phyloP scores from a whole-genome alignment of 768 basidiomycete species.

The Pilatotrama ljubarskyi region DNA sequence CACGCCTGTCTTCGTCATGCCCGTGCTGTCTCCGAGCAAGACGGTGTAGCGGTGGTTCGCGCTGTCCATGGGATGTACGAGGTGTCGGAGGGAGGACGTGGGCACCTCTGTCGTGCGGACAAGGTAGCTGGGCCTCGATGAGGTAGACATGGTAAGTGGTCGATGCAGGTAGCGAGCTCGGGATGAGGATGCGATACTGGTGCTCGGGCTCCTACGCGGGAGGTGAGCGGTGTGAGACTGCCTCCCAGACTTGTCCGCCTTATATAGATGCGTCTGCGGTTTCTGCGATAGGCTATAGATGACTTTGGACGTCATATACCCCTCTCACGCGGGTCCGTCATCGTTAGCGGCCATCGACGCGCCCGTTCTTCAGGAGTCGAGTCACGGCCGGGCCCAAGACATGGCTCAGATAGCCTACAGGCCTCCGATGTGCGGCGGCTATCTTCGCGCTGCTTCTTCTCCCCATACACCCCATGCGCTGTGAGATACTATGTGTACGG shows the following conservation, averaged over 20 bases:
- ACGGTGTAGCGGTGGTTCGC: slow-evolving; percentile 9
- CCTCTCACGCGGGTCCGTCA: background rate
- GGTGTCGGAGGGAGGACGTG: background rate
- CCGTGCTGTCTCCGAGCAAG: slow-evolving; percentile 22
- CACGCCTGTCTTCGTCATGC: slow-evolving; percentile 23
- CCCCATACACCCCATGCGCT: too few relatives aligned
- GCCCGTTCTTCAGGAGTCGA: background rate
- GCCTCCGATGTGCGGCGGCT: too few relatives aligned
- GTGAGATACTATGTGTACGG: too few relatives aligned
- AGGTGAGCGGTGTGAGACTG: background rate
- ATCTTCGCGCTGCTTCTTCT: too few relatives aligned
- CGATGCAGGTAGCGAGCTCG: background rate
- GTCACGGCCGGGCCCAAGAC: background rate
- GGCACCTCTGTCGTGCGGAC: slow-evolving; percentile 12
- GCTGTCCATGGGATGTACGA: slow-evolving; percentile 14
- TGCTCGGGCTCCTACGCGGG: background rate
- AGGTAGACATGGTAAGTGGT: slow-evolving; percentile 2
- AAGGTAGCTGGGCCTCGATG: slow-evolving; percentile 4
- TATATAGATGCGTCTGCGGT: background rate
- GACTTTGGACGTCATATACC: background rate
- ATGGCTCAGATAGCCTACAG: too few relatives aligned
- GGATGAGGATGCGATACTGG: background rate
- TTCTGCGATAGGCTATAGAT: background rate
- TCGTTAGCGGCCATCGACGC: background rate
- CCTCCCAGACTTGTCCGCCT: background rate